phyloP scores from a whole-genome alignment of 2,329 filamentous ascomycete genomes.

The Plectosphaerella cucumerina region DNA sequence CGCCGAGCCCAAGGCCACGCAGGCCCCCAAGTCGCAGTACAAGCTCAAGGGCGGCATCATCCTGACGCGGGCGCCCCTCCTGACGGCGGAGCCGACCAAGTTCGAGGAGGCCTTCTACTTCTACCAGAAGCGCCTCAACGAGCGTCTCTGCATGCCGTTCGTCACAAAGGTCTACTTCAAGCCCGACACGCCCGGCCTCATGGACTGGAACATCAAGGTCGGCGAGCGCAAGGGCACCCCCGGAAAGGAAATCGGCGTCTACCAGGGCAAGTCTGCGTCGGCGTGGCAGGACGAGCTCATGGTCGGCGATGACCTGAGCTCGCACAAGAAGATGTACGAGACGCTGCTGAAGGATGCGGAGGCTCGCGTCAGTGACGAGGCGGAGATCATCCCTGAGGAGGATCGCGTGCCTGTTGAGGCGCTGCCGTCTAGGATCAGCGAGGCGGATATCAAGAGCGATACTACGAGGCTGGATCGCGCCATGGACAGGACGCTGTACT shows the following conservation, averaged over 20 bases:
- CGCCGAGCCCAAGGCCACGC: conserved; percentile 14
- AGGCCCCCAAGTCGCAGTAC: conserved; percentile 25
- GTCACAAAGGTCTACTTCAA: conserved; percentile 94
- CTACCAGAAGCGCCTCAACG: conserved; percentile 95
- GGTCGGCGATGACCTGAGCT: conserved; percentile 65
- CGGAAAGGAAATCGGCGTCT: conserved; percentile 79
- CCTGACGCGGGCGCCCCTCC: conserved; percentile 79
- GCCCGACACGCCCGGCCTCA: conserved; percentile 74
- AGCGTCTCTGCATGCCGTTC: conserved; percentile 84
- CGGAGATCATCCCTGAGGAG: conserved; percentile 52
- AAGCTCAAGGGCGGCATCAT: conserved; percentile 65
- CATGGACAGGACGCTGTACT: conserved; percentile 79
- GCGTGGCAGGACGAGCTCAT: conserved; percentile 92
- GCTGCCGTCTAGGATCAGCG: conserved; percentile 66
- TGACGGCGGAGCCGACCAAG: conserved; percentile 77
- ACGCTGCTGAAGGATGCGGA: conserved; percentile 73
- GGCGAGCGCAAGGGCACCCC: conserved; percentile 68
- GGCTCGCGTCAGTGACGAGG: conserved; percentile 53
- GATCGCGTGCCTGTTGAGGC: conserved; percentile 65
- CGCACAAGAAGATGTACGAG: conserved; percentile 61
- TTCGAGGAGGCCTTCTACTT: conserved; percentile 95
- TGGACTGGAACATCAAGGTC: conserved; percentile 88
- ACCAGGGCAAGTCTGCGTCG: conserved; percentile 64
- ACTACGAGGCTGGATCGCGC: conserved; percentile 72
- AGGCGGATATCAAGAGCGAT: conserved; percentile 75